Percentiles rank a stretch among this genome's conserved stretches.
phyloP scores from a whole-genome alignment of 2,329 filamentous ascomycete genomes.

The Sarocladium oryzae region DNA sequence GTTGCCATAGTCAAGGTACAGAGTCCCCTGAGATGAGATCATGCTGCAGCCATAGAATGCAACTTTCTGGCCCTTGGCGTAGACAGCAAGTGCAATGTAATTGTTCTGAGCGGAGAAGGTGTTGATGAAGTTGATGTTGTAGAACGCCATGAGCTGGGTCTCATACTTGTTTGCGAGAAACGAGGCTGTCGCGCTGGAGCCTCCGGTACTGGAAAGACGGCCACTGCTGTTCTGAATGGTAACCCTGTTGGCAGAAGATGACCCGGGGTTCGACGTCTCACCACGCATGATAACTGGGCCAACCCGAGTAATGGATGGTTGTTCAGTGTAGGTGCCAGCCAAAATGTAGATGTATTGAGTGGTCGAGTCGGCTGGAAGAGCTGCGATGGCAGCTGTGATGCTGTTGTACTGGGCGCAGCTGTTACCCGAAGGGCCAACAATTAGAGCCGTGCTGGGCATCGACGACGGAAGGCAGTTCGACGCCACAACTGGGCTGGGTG shows the following conservation, averaged over 20 bases:
- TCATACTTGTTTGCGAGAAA: constrained; percentile 23
- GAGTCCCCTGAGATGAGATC: constrained; percentile 37
- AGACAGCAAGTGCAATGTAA: constrained; percentile 15
- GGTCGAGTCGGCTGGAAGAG: constrained; percentile 22
- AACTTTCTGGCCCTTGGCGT: constrained; percentile 29
- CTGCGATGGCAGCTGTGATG: constrained; percentile 35
- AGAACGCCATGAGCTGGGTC: constrained; percentile 21
- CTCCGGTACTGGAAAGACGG: constrained; percentile 26
- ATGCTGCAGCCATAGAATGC: constrained; percentile 30
- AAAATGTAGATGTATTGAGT: constrained; percentile 22
- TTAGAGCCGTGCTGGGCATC: neutral
- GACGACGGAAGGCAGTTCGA: neutral
- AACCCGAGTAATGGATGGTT: constrained; percentile 29
- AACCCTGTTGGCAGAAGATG: constrained; percentile 51
- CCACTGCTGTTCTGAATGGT: constrained; percentile 29
- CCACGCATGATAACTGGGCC: constrained; percentile 36
- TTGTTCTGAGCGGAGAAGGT: constrained; percentile 24
- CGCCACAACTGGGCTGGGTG: neutral
- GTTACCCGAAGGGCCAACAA: constrained; percentile 24
- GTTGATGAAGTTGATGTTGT: constrained; percentile 25
- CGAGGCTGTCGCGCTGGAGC: constrained; percentile 21
- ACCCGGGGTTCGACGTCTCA: constrained; percentile 34
- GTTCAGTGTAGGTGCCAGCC: constrained; percentile 38
- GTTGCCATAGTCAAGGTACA: constrained; percentile 36
- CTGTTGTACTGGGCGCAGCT: constrained; percentile 31